Evolutionary conservation across 176 grass and related monocot genomes (phyloP).

Genomic region (maize (Zea mays)): Zm-B73-REFERENCE-NAM-5.0 NC_050104.1:136463001-136463500

Average conservation of each 20-base stretch:
- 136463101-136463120: conserved; percentile 46
- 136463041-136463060: conserved; percentile 94
- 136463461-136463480: conserved; percentile 36
- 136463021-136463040: conserved; percentile 62
- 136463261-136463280: conserved; percentile 92
- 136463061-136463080: conserved; percentile 99
- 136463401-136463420: conserved; percentile 98
- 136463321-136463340: conserved; percentile 30
- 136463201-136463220: conserved; percentile 75
- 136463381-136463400: conserved; percentile 89
- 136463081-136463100: conserved; percentile 99
- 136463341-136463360: conserved; percentile 28
- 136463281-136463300: conserved; percentile 98
- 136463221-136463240: conserved; percentile 95
- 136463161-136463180: conserved; percentile 21
- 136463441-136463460: conserved; percentile 72
- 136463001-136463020: conserved; percentile 60
- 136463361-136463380: neutral
- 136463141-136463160: conserved; percentile 17
- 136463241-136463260: conserved; percentile 98
- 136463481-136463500: conserved; percentile 34
- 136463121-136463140: neutral
- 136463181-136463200: conserved; percentile 33
- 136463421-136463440: conserved; percentile 97
- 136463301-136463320: conserved; percentile 94